These are phyloP conservation scores for Imleria badia DNA, from an alignment of 768 basidiomycete species.

Conservation along the genomic window DNA sequence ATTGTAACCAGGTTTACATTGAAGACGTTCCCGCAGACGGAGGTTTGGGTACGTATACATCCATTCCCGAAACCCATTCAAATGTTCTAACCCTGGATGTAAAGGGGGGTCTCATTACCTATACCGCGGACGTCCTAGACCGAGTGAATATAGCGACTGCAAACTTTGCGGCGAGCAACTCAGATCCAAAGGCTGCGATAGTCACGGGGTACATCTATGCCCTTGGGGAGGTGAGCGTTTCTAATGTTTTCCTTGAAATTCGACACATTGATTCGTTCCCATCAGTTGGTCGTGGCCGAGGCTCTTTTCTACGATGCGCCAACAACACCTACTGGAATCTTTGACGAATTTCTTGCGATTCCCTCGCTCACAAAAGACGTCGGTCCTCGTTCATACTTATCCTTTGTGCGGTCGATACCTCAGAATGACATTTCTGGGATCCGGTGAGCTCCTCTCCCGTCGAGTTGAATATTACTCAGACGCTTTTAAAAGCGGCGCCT, in stretches of 20 bases:
- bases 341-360: conserved; percentile 27
- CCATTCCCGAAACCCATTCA: not conserved
- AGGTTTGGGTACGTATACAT: conserved; percentile 50
- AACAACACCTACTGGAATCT: conserved; percentile 10
- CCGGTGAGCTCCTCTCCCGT: not conserved
- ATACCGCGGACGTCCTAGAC: conserved; percentile 5
- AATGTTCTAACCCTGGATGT: not conserved
- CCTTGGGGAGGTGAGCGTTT: not conserved
- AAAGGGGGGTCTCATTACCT: conserved; percentile 48
- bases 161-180: conserved; percentile 8
- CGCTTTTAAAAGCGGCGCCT: not conserved
- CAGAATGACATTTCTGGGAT: not conserved
- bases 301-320: conserved; percentile 56
- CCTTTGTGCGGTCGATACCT: conserved; percentile 3
- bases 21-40: conserved; percentile 49
- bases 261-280: not conserved
- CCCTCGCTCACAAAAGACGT: conserved; percentile 1
- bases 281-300: conserved; percentile 17
- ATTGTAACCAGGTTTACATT: no score
- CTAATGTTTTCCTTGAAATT: not conserved
- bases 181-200: conserved; percentile 27
- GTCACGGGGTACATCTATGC: conserved; percentile 41
- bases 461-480: not conserved
- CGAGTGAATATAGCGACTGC: conserved; percentile 8
- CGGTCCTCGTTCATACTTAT: conserved; percentile 3